phyloP scores from a whole-genome alignment of 306 rosid genomes.

The Cucumis hystrix region DNA sequence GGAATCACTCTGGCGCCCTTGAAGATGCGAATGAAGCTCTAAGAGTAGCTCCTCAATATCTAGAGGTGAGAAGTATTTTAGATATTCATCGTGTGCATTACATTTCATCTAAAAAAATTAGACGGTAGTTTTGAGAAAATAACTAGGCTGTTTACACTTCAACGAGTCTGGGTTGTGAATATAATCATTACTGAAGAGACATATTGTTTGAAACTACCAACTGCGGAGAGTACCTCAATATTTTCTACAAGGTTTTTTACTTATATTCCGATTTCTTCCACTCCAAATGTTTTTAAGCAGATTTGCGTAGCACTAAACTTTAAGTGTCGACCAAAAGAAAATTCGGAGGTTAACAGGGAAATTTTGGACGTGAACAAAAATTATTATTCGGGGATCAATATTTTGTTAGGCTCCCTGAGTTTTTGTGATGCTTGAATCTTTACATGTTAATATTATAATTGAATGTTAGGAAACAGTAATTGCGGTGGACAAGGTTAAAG shows the following conservation, averaged over 20 bases:
- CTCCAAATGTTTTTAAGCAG: not conserved
- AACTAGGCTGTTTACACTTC: not conserved
- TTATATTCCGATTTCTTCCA: not conserved
- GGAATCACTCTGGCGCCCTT: slow-evolving; percentile 55
- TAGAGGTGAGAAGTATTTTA: slow-evolving; percentile 39
- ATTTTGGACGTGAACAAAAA: not conserved
- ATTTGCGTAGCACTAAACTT: not conserved
- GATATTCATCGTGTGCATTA: not conserved
- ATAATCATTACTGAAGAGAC: not conserved
- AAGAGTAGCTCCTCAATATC: slow-evolving; percentile 40
- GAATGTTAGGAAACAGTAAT: too few relatives aligned
- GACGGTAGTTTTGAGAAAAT: not conserved
- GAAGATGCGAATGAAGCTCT: slow-evolving; percentile 60
- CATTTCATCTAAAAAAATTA: not conserved
- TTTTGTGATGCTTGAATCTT: not conserved
- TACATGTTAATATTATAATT: not conserved
- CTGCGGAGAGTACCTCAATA: not conserved
- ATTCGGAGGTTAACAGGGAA: not conserved
- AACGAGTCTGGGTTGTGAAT: not conserved
- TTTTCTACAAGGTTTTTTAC: not conserved
- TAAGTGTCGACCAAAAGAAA: not conserved
- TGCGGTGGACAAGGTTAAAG: not conserved
- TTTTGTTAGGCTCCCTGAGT: not conserved
- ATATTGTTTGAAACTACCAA: not conserved
- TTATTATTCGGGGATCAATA: not conserved